Evolutionary conservation across 441 rosid genomes (phyloP), one percentile per base, ranked within the genome.

Genomic region (Croton setiger): DNA sequence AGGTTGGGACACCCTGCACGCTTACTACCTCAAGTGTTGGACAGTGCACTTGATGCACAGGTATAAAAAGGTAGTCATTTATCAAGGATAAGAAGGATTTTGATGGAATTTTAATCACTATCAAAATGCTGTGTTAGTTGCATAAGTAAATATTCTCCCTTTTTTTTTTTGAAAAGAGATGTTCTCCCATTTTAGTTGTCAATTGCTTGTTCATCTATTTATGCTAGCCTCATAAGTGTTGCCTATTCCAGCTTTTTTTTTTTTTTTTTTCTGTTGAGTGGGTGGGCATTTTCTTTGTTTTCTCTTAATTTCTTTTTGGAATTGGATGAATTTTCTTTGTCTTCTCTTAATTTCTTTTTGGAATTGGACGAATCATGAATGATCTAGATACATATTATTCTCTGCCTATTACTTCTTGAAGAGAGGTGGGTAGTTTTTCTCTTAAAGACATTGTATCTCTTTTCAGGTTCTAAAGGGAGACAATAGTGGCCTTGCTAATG

Each of bases 1-100:
- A 86, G 99, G 71, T 68, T 95, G 68, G 98, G 99, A 64, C 99
- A 95, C 78, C 99, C 98, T 75, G 99, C 98, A 44, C 87, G 98
- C 67, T 83, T 92, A 54, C 83, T 92, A 66, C 99, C 98, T 72
- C 99, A 95, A 78, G 98, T 92, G 63, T 54, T 95, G 83, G 95
- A 90, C 74, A 87, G 93, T 77, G 99, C 99, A 63, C 79, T 92
- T 76, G 99, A 92, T 69, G 97, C 98, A 33, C 94, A 87, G 95
- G 96, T 88, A 82, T 49, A 63, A 47, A 52, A 21, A 70, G 70
- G 15, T 56, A 60, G 63, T 49, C 51, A 14, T 37, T 66, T 60
- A 49, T 13, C 27, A 37, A 23, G 33, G 20, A 14, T 61, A 27
- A 20, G 66, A 64, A 9, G 31, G 31, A n/a, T 21, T 20, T 31